phyloP scores from a whole-genome alignment of 2,329 filamentous ascomycete genomes.

The Davidsoniella australis region DNA sequence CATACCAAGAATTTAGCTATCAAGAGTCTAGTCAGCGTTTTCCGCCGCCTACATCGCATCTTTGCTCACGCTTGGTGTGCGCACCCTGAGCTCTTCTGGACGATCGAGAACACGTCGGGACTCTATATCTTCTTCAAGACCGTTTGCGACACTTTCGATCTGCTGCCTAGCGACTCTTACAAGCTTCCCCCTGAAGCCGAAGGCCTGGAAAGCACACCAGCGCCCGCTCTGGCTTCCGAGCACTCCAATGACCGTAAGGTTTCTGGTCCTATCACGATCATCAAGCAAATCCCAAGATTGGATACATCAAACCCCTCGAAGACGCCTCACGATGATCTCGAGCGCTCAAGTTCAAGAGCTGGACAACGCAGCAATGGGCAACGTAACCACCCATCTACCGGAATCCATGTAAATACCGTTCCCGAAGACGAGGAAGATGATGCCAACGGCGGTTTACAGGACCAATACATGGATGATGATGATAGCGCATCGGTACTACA shows the following conservation, averaged over 20 bases:
- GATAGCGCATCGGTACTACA: conserved; percentile 13
- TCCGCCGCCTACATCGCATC: conserved; percentile 83
- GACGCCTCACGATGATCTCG: conserved; percentile 3
- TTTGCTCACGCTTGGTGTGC: conserved; percentile 99
- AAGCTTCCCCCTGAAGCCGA: conserved; percentile 89
- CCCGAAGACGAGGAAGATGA: conserved; percentile 51
- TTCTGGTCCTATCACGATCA: conserved; percentile 17
- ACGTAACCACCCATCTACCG: conserved; percentile 62
- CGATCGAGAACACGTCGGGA: conserved; percentile 76
- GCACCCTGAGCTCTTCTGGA: conserved; percentile 88
- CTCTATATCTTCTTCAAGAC: conserved; percentile 95
- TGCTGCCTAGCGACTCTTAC: conserved; percentile 88
- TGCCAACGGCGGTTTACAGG: conserved; percentile 12
- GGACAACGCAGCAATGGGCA: conserved; percentile 38
- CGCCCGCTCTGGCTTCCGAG: not conserved
- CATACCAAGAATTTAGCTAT: conserved; percentile 47
- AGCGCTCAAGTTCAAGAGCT: conserved; percentile 35
- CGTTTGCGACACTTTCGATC: conserved; percentile 78
- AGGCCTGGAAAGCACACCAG: conserved; percentile 40
- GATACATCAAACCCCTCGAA: not conserved
- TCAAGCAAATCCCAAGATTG: conserved; percentile 4
- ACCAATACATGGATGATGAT: conserved; percentile 14
- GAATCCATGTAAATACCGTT: conserved; percentile 64
- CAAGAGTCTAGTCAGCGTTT: conserved; percentile 86
- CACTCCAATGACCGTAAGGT: conserved; percentile 17